Base-by-base conservation (phyloP, 2,329 filamentous ascomycete genomes). In the Scleromitrula shiraiana region DNA sequence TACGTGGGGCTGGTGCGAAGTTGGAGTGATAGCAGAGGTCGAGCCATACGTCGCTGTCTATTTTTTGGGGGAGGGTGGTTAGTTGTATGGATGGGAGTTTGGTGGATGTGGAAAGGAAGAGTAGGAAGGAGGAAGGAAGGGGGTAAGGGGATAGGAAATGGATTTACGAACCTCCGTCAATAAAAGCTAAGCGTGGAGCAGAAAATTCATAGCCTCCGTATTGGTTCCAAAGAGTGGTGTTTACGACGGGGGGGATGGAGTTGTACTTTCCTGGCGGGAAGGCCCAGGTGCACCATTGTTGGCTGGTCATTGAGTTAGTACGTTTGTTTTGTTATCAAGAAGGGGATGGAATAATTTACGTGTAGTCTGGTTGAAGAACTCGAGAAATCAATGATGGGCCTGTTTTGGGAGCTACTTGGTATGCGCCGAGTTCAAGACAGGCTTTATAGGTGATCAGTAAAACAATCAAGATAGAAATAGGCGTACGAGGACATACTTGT, bases 201-300 rank as follows among this genome's bases (percentile, higher is more conserved):
- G 63, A 61, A 41, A 76, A 62, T 51, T 71, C 62, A 54, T 68
- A 71, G 2, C 67, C 70, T 4, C 74, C 74, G 52, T 73, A 76
- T 33, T 61, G 61, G 49, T 73, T 72, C 59, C 69, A 70, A 7
- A 59, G 56, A 3, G 59, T 57, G 3, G 72, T 53, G 44, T 74
- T 64, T 0, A 73, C 73, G 0, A 62, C 65, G 1, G 64, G 32
- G 0, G 73, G 70, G 19, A 76, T 68, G 24, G 56, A 54, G 53
- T 72, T 74, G 60, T 69, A 66, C 22, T 65, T 44, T 0, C 74
- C 73, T 1, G 64, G 51, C 1, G 72, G 69, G 53, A 76, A 77
- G 1, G 74, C 71, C 72, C 73, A 74, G n/a, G 56, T 67, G 54
- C 74, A 77, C 73, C 74, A 77, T 59, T 76, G 54, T 55, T 60